Evolutionary conservation across 108 stramenopile species (phyloP).

Genomic region (Skeletonema potamos): DNA sequence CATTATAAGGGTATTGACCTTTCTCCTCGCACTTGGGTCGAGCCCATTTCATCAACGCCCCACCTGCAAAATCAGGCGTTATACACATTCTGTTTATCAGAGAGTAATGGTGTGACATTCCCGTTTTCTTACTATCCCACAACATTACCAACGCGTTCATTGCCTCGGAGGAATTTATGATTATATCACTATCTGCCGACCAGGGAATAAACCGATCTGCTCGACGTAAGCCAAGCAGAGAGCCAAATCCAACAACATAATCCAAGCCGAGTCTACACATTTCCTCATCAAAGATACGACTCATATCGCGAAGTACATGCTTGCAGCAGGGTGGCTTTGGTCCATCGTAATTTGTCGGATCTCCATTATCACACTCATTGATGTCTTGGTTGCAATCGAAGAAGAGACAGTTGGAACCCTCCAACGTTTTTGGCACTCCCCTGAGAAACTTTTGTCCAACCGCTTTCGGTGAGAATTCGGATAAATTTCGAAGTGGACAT

Average conservation of each 20-base stretch:
- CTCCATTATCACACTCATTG: background rate
- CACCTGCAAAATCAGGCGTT: background rate
- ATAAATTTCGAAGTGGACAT: background rate
- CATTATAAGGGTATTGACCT: too few species aligned
- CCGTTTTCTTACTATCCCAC: background rate
- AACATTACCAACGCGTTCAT: background rate
- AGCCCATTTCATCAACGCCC: background rate
- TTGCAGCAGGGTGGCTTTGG: background rate
- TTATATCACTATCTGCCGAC: background rate
- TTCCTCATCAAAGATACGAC: background rate
- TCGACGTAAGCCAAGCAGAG: background rate
- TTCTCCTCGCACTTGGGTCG: too few species aligned
- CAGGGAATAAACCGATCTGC: background rate
- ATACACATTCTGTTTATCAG: background rate
- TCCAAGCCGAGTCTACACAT: background rate
- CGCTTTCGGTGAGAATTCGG: background rate
- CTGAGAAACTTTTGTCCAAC: background rate
- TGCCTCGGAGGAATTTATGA: background rate
- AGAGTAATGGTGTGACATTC: background rate
- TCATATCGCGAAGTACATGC: background rate
- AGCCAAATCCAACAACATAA: background rate
- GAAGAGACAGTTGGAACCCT: background rate
- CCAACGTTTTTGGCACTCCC: background rate
- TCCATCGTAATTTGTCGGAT: background rate
- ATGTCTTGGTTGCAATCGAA: background rate